These are phyloP conservation scores for Xylariaceae sp. DNA, from an alignment of 2,329 filamentous ascomycete genomes.

Conservation along the genomic window DNA sequence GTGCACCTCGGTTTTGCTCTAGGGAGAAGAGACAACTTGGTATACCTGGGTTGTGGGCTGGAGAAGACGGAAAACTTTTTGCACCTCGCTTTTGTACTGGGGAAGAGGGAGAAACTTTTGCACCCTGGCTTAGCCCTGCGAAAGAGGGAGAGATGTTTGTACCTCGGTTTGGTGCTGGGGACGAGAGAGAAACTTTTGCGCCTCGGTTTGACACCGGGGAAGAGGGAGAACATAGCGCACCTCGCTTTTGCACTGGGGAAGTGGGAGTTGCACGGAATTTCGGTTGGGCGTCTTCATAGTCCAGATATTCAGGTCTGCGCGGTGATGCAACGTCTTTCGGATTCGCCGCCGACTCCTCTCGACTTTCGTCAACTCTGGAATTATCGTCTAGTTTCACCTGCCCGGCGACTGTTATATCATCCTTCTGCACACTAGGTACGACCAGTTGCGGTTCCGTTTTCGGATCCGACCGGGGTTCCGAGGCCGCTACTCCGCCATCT, in stretches of 20 bases:
- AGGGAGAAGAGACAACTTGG: background rate
- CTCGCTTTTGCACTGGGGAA: conserved; percentile 12
- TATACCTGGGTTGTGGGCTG: background rate
- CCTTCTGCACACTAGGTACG: background rate
- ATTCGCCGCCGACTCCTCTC: background rate
- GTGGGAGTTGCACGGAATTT: conserved; percentile 15
- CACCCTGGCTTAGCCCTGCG: conserved; percentile 3
- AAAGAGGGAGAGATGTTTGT: conserved; percentile 10
- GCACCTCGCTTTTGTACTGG: background rate
- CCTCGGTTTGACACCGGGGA: background rate
- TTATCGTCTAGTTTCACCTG: background rate
- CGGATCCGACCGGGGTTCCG: background rate
- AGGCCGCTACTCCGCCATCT: background rate
- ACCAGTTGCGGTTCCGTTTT: background rate
- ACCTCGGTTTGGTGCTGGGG: background rate
- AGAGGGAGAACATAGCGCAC: background rate
- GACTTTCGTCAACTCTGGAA: background rate
- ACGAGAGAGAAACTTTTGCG: background rate
- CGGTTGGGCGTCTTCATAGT: conserved; percentile 4
- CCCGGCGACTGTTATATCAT: background rate
- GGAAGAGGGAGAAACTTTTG: background rate
- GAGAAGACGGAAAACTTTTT: conserved; percentile 14
- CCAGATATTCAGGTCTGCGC: conserved; percentile 1
- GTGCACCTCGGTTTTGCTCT: background rate
- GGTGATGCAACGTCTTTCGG: background rate